Conservation (phyloP, 192 early-diverging fungal species). For the Gorgonomyces haynaldii region DNA sequence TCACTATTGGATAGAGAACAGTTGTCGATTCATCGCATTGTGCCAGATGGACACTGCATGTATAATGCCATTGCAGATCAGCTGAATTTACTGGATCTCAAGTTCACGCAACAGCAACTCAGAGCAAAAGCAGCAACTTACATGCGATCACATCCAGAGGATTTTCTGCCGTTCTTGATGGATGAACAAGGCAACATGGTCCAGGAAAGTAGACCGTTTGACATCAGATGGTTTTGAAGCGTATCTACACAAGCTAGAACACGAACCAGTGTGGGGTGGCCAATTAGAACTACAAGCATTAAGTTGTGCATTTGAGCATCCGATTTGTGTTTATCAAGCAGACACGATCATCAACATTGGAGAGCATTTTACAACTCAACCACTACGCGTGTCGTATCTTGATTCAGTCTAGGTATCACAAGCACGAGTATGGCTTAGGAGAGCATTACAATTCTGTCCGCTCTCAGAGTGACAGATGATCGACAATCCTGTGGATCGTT, state of each 20-base stretch:
- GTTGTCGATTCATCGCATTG: constrained; percentile 44
- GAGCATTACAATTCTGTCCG: constrained; percentile 95
- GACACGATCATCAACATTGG: constrained; percentile 66
- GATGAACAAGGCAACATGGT: constrained; percentile 72
- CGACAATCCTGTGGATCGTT: too few relatives aligned
- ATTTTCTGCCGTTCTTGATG: constrained; percentile 82
- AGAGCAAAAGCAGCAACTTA: constrained; percentile 63
- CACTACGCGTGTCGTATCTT: constrained; percentile 65
- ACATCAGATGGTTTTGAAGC: constrained; percentile 50
- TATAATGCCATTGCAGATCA: constrained; percentile 88
- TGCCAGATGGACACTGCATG: constrained; percentile 86
- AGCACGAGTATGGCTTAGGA: constrained; percentile 82
- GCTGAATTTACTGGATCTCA: constrained; percentile 25
- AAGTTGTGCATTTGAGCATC: constrained; percentile 55
- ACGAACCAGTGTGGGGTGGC: constrained; percentile 86
- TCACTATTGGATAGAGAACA: constrained; percentile 40
- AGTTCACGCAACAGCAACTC: constrained; percentile 46
- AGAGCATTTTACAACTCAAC: constrained; percentile 50
- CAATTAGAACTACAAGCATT: constrained; percentile 85
- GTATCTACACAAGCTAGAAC: constrained; percentile 70
- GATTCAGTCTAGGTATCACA: constrained; percentile 45
- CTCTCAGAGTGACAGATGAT: too few relatives aligned
- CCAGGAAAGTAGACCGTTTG: constrained; percentile 26
- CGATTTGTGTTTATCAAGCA: constrained; percentile 80
- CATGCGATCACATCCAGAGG: constrained; percentile 68